Conservation (phyloP, 257 asterid genomes). For the Jasminum sambac region DNA sequence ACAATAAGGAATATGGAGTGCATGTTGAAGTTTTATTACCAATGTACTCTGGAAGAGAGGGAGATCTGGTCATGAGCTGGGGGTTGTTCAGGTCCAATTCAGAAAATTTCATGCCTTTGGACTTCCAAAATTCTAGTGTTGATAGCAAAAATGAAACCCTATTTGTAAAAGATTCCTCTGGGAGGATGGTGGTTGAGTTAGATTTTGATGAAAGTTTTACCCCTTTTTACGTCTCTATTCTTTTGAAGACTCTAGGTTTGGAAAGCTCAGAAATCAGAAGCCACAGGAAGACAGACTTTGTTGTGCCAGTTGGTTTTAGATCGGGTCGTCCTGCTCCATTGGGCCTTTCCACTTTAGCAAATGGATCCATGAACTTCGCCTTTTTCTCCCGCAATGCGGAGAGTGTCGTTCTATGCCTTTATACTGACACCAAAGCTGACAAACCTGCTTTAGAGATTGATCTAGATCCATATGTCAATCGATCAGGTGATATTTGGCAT, state of each 20-base stretch:
- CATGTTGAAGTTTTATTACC: conserved; percentile 48
- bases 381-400: conserved; percentile 60
- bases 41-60: conserved; percentile 30
- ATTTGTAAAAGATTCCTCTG: conserved; percentile 44
- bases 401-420: conserved; percentile 77
- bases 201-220: conserved; percentile 60
- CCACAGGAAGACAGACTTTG: conserved; percentile 65
- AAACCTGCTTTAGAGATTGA: conserved; percentile 86
- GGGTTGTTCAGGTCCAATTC: conserved; percentile 67
- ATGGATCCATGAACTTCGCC: conserved; percentile 69
- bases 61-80: conserved; percentile 61
- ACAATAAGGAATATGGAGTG: conserved; percentile 42
- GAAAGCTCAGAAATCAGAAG: conserved; percentile 53
- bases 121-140: conserved; percentile 33
- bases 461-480: conserved; percentile 84
- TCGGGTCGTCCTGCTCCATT: conserved; percentile 76
- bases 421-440: conserved; percentile 43
- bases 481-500: conserved; percentile 89
- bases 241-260: conserved; percentile 44
- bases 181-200: conserved; percentile 51
- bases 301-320: conserved; percentile 84
- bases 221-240: conserved; percentile 72
- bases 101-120: conserved; percentile 48
- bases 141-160: conserved; percentile 50
- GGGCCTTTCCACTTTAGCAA: conserved; percentile 61